These are phyloP conservation scores for Suhomyces tanzawaensis DNA, from an alignment of 805 yeast genomes.

Conservation along the genomic window DNA sequence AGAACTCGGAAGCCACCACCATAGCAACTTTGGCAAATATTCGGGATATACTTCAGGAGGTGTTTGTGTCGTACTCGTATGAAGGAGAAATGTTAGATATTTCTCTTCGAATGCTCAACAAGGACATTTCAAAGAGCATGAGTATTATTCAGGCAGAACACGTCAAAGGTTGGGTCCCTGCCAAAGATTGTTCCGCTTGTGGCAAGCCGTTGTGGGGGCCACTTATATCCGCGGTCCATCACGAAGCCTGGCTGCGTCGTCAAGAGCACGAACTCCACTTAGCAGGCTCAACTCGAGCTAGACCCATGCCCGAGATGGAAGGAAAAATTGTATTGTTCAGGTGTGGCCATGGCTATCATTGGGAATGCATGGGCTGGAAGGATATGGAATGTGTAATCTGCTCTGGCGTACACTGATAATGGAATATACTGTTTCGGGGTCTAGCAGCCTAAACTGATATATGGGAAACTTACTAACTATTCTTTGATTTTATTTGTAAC, in stretches of 20 bases:
- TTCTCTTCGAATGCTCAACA: conserved; percentile 54
- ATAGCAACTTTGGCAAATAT: conserved; percentile 59
- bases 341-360: conserved; percentile 68
- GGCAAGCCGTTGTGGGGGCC: conserved; percentile 71
- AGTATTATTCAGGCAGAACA: conserved; percentile 39
- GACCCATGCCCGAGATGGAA: not conserved
- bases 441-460: no score
- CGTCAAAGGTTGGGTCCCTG: conserved; percentile 59
- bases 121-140: conserved; percentile 51
- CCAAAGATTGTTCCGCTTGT: conserved; percentile 69
- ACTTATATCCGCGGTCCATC: conserved; percentile 48
- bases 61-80: conserved; percentile 60
- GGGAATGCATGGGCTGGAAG: conserved; percentile 44
- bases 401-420: no score
- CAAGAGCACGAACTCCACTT: conserved; percentile 12
- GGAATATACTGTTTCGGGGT: not conserved
- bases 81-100: conserved; percentile 56
- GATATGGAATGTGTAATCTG: conserved; percentile 25
- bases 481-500: no score
- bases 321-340: conserved; percentile 51
- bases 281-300: conserved; percentile 4
- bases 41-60: conserved; percentile 56
- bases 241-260: conserved; percentile 57
- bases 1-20: conserved; percentile 15
- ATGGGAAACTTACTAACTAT: no score